phyloP scores from a whole-genome alignment of 768 basidiomycete species.

The Trametes gibbosa region DNA sequence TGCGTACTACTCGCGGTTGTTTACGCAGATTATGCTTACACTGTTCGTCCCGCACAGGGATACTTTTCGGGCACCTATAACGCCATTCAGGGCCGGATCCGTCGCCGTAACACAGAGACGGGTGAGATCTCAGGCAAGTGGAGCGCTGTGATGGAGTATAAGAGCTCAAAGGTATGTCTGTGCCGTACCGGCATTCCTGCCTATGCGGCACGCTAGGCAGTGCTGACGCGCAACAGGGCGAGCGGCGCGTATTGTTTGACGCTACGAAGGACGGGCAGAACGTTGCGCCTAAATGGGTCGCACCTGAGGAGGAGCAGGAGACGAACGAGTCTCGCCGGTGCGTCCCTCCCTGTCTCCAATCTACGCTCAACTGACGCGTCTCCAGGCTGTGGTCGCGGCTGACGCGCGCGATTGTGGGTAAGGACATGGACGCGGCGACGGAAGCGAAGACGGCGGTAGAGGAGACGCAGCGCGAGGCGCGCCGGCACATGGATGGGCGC shows the following conservation, averaged over 20 bases:
- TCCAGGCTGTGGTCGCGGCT: slow-evolving; percentile 78
- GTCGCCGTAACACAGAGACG: slow-evolving; percentile 57
- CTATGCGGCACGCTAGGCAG: neutral
- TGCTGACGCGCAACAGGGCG: slow-evolving; percentile 30
- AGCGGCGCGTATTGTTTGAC: slow-evolving; percentile 82
- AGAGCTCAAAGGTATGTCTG: slow-evolving; percentile 55
- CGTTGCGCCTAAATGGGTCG: slow-evolving; percentile 79
- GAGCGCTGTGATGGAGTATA: slow-evolving; percentile 88
- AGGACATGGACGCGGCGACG: slow-evolving; percentile 95
- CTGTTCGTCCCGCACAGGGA: slow-evolving; percentile 48
- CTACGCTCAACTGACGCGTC: neutral
- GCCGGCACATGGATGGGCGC: slow-evolving; percentile 69
- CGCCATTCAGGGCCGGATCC: slow-evolving; percentile 77
- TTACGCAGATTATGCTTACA: too few relatives aligned
- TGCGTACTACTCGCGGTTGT: slow-evolving; percentile 26
- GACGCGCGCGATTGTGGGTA: slow-evolving; percentile 78
- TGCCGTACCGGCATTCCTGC: too few relatives aligned
- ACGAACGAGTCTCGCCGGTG: slow-evolving; percentile 85
- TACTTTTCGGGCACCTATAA: slow-evolving; percentile 99
- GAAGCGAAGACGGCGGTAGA: slow-evolving; percentile 87
- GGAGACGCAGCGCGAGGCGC: slow-evolving; percentile 84
- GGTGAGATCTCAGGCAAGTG: slow-evolving; percentile 91
- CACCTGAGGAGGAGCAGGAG: slow-evolving; percentile 84
- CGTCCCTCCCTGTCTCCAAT: slow-evolving; percentile 22
- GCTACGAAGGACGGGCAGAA: slow-evolving; percentile 70